Percentiles rank a stretch among this genome's conserved stretches.
phyloP scores from a whole-genome alignment of 345 rosid genomes.

The Eucalyptus tenuipes region DNA sequence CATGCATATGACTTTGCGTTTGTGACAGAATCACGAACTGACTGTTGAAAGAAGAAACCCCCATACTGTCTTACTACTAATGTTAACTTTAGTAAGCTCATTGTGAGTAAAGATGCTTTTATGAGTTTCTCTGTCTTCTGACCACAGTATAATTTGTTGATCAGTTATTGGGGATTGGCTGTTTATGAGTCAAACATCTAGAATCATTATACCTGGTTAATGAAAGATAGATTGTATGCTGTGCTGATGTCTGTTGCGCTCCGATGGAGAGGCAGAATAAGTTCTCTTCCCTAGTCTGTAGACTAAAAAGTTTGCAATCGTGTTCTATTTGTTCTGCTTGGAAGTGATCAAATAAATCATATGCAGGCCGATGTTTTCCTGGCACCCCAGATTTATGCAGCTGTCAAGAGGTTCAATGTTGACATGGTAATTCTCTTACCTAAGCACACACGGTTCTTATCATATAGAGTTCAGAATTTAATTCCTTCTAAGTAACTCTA shows the following conservation, averaged over 20 bases:
- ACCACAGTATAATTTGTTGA: neutral
- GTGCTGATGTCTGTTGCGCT: neutral
- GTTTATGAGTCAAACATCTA: neutral
- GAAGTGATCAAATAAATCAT: neutral
- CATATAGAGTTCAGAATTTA: neutral
- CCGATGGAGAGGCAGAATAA: neutral
- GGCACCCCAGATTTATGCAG: conserved; percentile 56
- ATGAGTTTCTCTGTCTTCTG: neutral
- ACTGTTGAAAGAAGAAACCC: neutral
- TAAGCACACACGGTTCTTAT: neutral
- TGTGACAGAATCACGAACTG: neutral
- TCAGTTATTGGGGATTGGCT: neutral
- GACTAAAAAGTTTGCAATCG: neutral
- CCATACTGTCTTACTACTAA: neutral
- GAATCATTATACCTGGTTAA: neutral
- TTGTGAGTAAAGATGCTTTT: neutral
- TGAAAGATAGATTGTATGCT: neutral
- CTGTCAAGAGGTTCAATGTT: conserved; percentile 37
- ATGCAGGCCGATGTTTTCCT: conserved; percentile 80
- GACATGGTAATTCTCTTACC: conserved; percentile 47
- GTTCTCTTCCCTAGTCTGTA: neutral
- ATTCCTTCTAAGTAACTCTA: neutral
- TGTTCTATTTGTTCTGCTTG: neutral
- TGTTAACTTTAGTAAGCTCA: neutral
- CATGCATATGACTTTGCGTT: neutral